Conservation (phyloP, 208 protist genomes). For the Wallacemonas collosoma region DNA sequence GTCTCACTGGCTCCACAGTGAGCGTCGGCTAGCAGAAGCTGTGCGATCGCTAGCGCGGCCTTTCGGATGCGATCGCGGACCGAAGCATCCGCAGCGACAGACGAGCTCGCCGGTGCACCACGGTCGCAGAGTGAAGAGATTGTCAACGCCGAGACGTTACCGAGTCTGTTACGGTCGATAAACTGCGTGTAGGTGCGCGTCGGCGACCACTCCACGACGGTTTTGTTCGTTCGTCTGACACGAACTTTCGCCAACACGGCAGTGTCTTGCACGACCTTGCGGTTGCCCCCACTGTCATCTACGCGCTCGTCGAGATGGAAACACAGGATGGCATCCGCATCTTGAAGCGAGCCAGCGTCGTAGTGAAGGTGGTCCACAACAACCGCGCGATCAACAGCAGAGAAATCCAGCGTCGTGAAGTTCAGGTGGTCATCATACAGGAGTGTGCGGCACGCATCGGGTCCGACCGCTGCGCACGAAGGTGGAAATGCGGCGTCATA, state of each 20-base stretch:
- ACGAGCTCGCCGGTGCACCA: not conserved
- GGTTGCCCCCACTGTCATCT: not conserved
- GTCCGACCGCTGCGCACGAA: not conserved
- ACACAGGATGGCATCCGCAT: conserved; percentile 23
- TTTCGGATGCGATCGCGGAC: not conserved
- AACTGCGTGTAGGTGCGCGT: conserved; percentile 1
- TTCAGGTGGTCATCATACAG: conserved; percentile 38
- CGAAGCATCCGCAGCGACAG: not conserved
- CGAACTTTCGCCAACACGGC: not conserved
- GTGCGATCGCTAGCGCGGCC: conserved; percentile 5
- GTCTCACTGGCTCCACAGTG: not conserved
- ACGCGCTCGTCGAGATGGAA: conserved; percentile 45
- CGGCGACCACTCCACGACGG: not conserved
- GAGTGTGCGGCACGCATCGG: conserved; percentile 22
- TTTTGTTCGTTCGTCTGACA: not conserved
- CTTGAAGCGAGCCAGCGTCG: not conserved
- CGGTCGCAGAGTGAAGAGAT: not conserved
- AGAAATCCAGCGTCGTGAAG: conserved; percentile 41
- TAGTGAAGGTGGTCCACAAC: conserved; percentile 39
- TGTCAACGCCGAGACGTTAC: conserved; percentile 1
- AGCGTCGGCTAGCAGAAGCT: not conserved
- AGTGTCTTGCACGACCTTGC: not conserved
- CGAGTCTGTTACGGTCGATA: not conserved
- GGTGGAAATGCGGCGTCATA: conserved; percentile 23
- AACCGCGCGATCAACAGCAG: conserved; percentile 29